Evolutionary conservation across 116 monocot species (phyloP), one percentile per base, ranked within the genome.

Genomic region (Trichopus zeylanicus): DNA sequence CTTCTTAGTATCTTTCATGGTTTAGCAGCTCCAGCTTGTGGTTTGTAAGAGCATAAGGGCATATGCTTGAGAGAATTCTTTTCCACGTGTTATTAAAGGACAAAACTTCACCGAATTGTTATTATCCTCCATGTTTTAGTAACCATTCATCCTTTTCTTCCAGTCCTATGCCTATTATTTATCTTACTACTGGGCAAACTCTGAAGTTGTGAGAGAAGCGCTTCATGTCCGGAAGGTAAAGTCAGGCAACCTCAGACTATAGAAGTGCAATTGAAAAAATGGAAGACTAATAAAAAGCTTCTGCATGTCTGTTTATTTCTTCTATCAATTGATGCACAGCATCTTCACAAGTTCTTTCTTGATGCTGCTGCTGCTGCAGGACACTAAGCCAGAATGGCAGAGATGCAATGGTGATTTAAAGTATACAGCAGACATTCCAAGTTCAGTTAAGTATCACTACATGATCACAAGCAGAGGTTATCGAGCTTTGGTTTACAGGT

Each of bases 401-500:
- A 77, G 88, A 56, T 89, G 88, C 67, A 72, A 48, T 15, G 0
- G 6, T 7, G 23, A 26, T 20, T 25, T 79, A 21, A 4, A 0
- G 6, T 74, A 31, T 51, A 29, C 42, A 11, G 0, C 1, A 1
- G 69, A 74, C 23, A 11, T 89, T 16, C 22, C 34, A 32, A 73
- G 67, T 32, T 39, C 11, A 5, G 5, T 75, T 2, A 3, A 46
- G 46, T 84, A 72, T 30, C 84, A 81, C 51, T 21, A 30, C 1
- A 64, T 68, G 56, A 48, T 84, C 3, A 81, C 71, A 1, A 48
- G 22, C 15, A 62, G 28, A 30, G 87, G 82, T 26, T 73, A 73
- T 31, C 57, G 67, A 23, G 69, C 82, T 60, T 48, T 82, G 4
- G 70, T 84, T 5, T 89, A 78, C 68, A 84, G 72, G 89, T 81